These are phyloP conservation scores for Actinomortierella ambigua DNA, from an alignment of 371 early-diverging fungal species.

Conservation along the genomic window DNA sequence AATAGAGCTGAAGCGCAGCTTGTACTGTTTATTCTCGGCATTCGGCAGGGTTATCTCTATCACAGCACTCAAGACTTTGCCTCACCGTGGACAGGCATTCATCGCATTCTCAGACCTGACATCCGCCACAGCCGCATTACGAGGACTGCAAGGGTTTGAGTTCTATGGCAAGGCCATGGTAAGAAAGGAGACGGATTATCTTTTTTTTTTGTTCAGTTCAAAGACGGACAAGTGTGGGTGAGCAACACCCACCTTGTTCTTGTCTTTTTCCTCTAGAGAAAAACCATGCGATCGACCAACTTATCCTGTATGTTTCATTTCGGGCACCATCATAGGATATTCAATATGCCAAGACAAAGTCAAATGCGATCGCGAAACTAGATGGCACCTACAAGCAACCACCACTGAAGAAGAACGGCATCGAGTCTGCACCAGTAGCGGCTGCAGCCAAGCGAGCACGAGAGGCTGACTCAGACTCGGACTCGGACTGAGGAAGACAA, in stretches of 20 bases:
- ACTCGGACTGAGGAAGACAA: constrained; percentile 29
- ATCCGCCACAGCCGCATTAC: constrained; percentile 71
- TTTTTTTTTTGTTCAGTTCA: constrained; percentile 3
- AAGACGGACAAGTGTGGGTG: background rate
- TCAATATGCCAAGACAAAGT: constrained; percentile 77
- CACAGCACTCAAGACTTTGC: constrained; percentile 74
- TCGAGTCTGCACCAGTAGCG: background rate
- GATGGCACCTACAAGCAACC: constrained; percentile 59
- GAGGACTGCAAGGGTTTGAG: constrained; percentile 76
- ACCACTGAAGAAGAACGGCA: constrained; percentile 27
- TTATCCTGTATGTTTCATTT: background rate
- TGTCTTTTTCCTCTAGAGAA: constrained; percentile 10
- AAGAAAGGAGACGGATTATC: constrained; percentile 27
- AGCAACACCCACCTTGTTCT: background rate
- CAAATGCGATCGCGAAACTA: constrained; percentile 72
- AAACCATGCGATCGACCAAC: background rate
- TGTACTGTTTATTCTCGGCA: constrained; percentile 79
- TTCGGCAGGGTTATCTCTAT: constrained; percentile 88
- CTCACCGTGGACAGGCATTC: constrained; percentile 94
- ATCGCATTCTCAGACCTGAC: constrained; percentile 84
- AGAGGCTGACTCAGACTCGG: constrained; percentile 38
- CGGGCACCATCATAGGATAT: constrained; percentile 79
- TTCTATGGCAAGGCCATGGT: constrained; percentile 82
- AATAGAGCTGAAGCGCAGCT: constrained; percentile 67
- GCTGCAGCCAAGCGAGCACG: constrained; percentile 29